Conservation (phyloP, 179 eudicot species). For the Beta lomatogona region DNA sequence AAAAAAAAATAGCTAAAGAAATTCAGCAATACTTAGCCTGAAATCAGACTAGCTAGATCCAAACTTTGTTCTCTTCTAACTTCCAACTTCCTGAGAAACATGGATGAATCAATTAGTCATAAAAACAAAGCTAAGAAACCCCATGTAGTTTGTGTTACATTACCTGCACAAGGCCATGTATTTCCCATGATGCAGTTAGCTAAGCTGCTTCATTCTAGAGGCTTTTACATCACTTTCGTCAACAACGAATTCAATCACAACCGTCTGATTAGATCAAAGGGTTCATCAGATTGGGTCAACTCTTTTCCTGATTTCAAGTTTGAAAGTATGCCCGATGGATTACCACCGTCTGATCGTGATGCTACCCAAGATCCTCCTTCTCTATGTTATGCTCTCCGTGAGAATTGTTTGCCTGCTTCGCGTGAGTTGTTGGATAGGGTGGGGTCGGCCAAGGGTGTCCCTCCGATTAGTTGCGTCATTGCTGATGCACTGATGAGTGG, state of each 20-base stretch:
- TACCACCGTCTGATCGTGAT: constrained; percentile 31
- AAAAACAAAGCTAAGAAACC: constrained; percentile 20
- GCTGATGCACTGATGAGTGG: constrained; percentile 37
- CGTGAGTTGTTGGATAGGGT: constrained; percentile 22
- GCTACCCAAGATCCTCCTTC: constrained; percentile 24
- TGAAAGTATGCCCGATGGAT: constrained; percentile 47
- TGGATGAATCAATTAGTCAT: background rate
- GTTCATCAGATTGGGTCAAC: constrained; percentile 14
- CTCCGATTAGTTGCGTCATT: constrained; percentile 25
- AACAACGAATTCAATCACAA: constrained; percentile 53
- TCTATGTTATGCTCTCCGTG: constrained; percentile 8
- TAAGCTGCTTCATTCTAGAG: constrained; percentile 44
- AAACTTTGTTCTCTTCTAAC: too few species aligned
- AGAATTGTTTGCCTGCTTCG: constrained; percentile 24
- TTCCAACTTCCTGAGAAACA: too few species aligned
- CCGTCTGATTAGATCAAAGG: constrained; percentile 38
- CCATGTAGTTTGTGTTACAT: constrained; percentile 42
- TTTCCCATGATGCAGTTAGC: constrained; percentile 48
- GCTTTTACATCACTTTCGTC: constrained; percentile 48
- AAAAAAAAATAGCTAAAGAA: too few species aligned
- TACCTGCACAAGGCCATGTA: constrained; percentile 55
- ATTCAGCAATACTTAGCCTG: too few species aligned
- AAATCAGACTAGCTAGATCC: too few species aligned
- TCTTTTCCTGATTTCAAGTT: constrained; percentile 38
- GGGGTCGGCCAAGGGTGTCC: background rate